phyloP scores from a whole-genome alignment of 306 rosid species.

The Dalbergia cultrata region DNA sequence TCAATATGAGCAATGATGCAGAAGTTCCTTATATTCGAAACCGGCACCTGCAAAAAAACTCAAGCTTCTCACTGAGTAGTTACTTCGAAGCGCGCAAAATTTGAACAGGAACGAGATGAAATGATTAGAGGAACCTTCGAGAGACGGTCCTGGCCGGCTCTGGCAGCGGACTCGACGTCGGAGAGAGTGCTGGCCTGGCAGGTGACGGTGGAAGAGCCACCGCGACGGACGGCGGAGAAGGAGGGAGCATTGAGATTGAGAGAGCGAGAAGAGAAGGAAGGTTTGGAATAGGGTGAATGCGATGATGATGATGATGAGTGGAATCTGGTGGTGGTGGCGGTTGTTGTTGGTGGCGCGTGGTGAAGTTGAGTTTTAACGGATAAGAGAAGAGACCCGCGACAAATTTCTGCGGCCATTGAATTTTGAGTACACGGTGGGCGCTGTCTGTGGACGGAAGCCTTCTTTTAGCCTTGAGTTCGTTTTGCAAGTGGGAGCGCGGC shows the following conservation, averaged over 20 bases:
- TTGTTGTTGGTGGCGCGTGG: conserved; percentile 35
- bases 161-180: conserved; percentile 55
- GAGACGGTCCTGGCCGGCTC: conserved; percentile 82
- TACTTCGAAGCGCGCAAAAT: not conserved
- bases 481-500: not conserved
- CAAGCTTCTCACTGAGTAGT: not conserved
- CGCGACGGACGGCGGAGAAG: conserved; percentile 38
- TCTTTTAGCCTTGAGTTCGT: conserved; percentile 1
- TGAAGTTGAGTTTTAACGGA: conserved; percentile 62
- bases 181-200: conserved; percentile 60
- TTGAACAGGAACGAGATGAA: not conserved
- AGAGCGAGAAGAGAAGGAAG: conserved; percentile 38
- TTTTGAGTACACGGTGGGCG: not conserved
- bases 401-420: conserved; percentile 75
- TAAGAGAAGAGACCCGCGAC: conserved; percentile 69
- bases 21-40: conserved; percentile 81
- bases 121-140: conserved; percentile 54
- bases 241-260: conserved; percentile 31
- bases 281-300: not conserved
- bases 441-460: not conserved
- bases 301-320: not conserved
- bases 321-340: conserved; percentile 44
- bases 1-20: conserved; percentile 89
- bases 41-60: conserved; percentile 70
- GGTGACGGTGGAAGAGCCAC: conserved; percentile 46